Evolutionary conservation across 2,329 filamentous ascomycete species (phyloP), one percentile per base, ranked within the genome.

Genomic region (Chalaropsis ovoidea): DNA sequence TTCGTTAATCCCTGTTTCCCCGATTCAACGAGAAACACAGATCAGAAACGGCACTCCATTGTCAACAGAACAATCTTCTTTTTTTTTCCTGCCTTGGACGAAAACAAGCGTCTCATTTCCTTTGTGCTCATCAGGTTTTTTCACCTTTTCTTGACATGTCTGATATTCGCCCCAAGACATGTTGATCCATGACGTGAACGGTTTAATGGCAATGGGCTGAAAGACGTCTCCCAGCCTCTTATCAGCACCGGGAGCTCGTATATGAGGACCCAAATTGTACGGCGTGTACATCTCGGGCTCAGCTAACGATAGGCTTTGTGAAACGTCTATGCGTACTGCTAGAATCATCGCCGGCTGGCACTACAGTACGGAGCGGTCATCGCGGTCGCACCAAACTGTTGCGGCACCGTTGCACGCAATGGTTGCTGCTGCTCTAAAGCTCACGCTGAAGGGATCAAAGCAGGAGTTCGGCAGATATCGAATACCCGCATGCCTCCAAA

Each of bases 401-500:
- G 54, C 2, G 10, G 54, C 43, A 19, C 27, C 39, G 7, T 7
- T 58, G 27, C 8, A 17, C 15, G 47, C 19, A 52, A 52, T 15
- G 19, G 17, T n/a, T 39, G 5, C 10, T 52, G 19, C 47, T 17
- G 27, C 47, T 24, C 17, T 52, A 27, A 22, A 58, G 54, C 54
- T 39, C 27, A 27, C n/a, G 31, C 3, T 1, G 27, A 39, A 58
- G 54, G 54, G 27, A 58, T 35, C 54, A 35, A 39, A 58, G 17
- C 31, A 39, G 27, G 54, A 58, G 54, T 27, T 58, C 24, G 31
- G 54, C 24, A 58, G 7, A 58, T 19, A 17, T 17, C n/a, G 17
- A 39, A 58, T 39, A 39, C 54, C 54, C 54, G 54, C 54, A 58
- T 58, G 17, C 54, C 27, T 58, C 39, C 8, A 58, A 35, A 31